phyloP scores from a whole-genome alignment of 768 basidiomycete species.

The Suillus americanus region DNA sequence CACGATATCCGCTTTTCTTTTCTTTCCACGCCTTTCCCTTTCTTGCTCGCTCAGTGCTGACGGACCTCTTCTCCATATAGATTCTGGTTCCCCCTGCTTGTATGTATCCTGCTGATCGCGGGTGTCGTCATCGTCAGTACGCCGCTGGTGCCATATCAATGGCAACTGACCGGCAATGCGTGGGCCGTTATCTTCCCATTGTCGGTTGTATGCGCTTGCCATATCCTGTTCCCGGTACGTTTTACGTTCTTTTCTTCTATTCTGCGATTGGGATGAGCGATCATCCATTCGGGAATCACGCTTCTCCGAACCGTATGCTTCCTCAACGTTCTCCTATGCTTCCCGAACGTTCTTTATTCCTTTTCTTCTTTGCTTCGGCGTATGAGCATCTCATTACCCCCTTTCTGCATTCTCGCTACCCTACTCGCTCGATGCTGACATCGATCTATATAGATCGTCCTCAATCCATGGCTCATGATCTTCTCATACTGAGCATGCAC shows the following conservation, averaged over 20 bases:
- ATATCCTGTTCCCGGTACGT: constrained; percentile 75
- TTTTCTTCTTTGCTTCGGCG: constrained; percentile 1
- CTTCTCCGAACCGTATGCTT: background rate
- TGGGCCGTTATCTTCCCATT: constrained; percentile 83
- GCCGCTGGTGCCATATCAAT: constrained; percentile 59
- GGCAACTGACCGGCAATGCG: constrained; percentile 55
- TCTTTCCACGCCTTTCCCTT: background rate
- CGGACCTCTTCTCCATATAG: constrained; percentile 15
- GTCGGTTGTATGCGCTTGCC: constrained; percentile 63
- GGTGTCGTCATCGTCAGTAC: constrained; percentile 60
- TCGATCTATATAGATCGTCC: constrained; percentile 53
- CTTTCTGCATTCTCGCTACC: constrained; percentile 4
- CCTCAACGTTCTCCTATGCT: background rate
- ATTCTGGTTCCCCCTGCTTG: constrained; percentile 41
- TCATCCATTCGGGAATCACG: background rate
- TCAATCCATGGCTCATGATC: constrained; percentile 90
- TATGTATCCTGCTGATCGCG: constrained; percentile 51
- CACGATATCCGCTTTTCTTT: background rate
- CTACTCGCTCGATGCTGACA: constrained; percentile 14
- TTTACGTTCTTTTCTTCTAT: constrained; percentile 25
- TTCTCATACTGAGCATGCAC: constrained; percentile 50
- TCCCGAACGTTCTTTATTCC: constrained; percentile 1
- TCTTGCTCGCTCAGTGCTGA: constrained; percentile 16
- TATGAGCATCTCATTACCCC: constrained; percentile 34
- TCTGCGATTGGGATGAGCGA: background rate